Evolutionary conservation across 2,329 filamentous ascomycete species (phyloP), one percentile per base, ranked within the genome.

Genomic region (Podosphaera xanthii): DNA sequence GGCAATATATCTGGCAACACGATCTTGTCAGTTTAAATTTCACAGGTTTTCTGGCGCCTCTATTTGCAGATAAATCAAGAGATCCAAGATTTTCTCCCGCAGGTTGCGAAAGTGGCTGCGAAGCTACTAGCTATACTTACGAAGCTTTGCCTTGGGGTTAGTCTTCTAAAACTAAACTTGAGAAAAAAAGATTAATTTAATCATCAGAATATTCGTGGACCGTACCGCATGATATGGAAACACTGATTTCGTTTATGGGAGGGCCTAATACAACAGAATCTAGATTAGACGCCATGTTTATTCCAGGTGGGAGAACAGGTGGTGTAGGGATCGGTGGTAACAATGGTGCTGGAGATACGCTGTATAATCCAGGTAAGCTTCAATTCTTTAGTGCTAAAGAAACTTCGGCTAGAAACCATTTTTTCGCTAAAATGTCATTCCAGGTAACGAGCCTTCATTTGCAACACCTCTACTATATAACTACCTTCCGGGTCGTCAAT

Each of bases 1-100:
- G 84, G 84, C 75, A 80, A 30, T 85, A 85, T 65, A 82, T 86
- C 62, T 87, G 81, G 82, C 82, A 86, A 66, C 67, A 75, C 0
- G 68, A 77, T 49, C 75, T 79, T 55, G 73, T 71, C 0, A 78
- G 78, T 0, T 72, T 83, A 0, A 76, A 75, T 2, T 84, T 83
- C 68, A 75, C 71, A 0, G 84, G 83, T 0, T 87, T 87, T 67
- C 70, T 87, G 4, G 82, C 81, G 0, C 84, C 84, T 0, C 74
- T 79, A 10, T 69, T 71, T 59, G 63, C 70, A 9, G 70, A 72
- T 34, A 74, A 76, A 0, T 62, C 71, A 60, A 73, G 73, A 66
- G 68, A 77, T 68, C 56, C 56, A 48, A 58, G 35, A 34, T 58
- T 35, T 14, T 46, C 56, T 5, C 56, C 56, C 1, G 44, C 56